phyloP scores from a whole-genome alignment of 257 asterid species.

The Solanum clarkiae region DNA sequence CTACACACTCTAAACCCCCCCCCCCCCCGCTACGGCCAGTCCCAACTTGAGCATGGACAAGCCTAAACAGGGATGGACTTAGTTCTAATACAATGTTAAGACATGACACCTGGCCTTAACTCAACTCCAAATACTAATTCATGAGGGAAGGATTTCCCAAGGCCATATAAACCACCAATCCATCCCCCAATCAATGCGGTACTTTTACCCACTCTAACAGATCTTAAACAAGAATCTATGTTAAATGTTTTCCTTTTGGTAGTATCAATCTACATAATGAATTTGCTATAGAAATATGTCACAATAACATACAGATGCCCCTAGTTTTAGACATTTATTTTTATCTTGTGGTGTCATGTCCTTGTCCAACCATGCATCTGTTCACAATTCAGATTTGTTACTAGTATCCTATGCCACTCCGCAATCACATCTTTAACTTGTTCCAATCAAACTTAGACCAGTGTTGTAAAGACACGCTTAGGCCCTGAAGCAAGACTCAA shows the following conservation, averaged over 20 bases:
- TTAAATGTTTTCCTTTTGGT: not conserved
- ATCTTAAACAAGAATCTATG: not conserved
- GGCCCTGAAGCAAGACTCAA: not conserved
- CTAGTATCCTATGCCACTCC: not conserved
- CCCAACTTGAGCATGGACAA: too few species aligned
- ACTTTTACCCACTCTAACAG: too few species aligned
- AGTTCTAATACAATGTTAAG: too few species aligned
- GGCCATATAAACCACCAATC: too few species aligned
- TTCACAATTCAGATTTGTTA: not conserved
- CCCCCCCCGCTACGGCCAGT: fast-evolving
- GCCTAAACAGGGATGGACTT: too few species aligned
- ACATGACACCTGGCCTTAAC: too few species aligned
- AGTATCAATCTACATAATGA: not conserved
- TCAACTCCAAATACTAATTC: too few species aligned
- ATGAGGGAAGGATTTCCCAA: too few species aligned
- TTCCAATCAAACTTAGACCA: not conserved
- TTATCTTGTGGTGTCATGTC: not conserved
- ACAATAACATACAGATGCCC: not conserved
- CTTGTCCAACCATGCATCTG: not conserved
- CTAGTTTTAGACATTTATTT: not conserved
- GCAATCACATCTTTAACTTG: not conserved
- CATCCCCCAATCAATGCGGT: too few species aligned
- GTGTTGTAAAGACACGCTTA: not conserved
- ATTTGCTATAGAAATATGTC: not conserved
- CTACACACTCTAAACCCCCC: too few species aligned